A percentile compares a stretch with the other conserved stretches of the same genome.
These are phyloP conservation scores for Jasminum sambac DNA, from an alignment of 257 asterid species.

Conservation along the genomic window DNA sequence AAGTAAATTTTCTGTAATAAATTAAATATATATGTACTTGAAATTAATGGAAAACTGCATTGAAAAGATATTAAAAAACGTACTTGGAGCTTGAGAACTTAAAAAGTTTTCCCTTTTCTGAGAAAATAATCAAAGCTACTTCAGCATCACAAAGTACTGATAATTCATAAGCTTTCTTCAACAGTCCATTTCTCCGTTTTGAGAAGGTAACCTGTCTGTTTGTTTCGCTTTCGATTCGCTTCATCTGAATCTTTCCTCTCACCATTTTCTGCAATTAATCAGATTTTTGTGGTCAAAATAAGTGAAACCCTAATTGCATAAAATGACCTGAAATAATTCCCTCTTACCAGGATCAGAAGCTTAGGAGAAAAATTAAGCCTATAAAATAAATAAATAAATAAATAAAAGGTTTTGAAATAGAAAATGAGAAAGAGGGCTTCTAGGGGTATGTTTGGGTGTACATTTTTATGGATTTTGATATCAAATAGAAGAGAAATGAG, in stretches of 20 bases:
- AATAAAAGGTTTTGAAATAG: no score
- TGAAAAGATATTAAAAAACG: constrained; percentile 8
- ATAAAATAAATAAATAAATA: no score
- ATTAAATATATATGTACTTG: no score
- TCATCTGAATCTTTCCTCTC: constrained; percentile 72
- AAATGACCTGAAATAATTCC: no score
- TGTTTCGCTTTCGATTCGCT: constrained; percentile 57
- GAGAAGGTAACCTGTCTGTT: constrained; percentile 74
- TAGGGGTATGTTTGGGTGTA: no score
- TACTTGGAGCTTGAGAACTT: constrained; percentile 70
- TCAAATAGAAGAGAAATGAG: no score
- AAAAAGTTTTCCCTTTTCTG: constrained; percentile 65
- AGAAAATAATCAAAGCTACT: constrained; percentile 47
- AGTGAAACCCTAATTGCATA: constrained; percentile 4
- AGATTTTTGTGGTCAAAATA: neutral
- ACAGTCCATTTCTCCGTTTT: constrained; percentile 61
- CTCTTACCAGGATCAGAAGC: no score
- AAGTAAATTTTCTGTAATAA: constrained; percentile 7
- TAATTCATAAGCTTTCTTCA: constrained; percentile 76
- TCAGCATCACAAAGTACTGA: constrained; percentile 23
- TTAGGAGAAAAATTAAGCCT: no score
- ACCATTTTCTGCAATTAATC: constrained; percentile 39
- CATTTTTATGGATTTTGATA: no score
- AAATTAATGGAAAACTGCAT: no score
- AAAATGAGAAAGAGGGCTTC: no score